A percentile compares a stretch with the other conserved stretches of the same genome.
Conservation (phyloP, 768 basidiomycete genomes). For the Tulasnella sp. region DNA sequence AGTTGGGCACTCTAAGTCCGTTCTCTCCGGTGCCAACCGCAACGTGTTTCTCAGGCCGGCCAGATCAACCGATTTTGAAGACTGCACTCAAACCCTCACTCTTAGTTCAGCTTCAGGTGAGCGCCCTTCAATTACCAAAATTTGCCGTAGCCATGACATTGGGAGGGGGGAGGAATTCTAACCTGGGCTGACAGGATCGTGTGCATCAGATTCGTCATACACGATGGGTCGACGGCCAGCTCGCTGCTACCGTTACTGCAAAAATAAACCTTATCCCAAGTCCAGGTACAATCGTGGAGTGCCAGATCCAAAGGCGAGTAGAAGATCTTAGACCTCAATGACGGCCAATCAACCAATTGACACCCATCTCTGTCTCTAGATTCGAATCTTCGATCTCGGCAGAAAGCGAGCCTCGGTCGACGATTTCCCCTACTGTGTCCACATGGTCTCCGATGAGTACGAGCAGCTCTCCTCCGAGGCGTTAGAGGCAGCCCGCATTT, state of each 20-base stretch:
- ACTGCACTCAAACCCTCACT: no score
- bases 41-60: no score
- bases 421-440: constrained; percentile 95
- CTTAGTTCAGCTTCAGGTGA: no score
- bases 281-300: constrained; percentile 97
- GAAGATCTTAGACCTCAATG: no score
- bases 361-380: constrained; percentile 37
- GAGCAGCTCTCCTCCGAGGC: constrained; percentile 94
- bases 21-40: no score
- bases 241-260: constrained; percentile 98
- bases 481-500: constrained; percentile 96
- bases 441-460: constrained; percentile 96
- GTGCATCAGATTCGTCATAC: not conserved
- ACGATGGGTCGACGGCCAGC: constrained; percentile 96
- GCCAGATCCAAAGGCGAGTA: constrained; percentile 74
- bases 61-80: no score
- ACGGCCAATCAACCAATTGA: not conserved
- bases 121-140: no score
- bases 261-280: constrained; percentile 98
- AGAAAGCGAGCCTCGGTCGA: constrained; percentile 94
- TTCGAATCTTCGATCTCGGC: constrained; percentile 91
- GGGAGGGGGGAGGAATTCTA: no score
- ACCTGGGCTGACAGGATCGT: no score
- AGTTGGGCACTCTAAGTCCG: no score
- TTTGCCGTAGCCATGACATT: no score